Conservation (phyloP, 495 filamentous ascomycete genomes). For the Hypoxylon lienhwacheense region DNA sequence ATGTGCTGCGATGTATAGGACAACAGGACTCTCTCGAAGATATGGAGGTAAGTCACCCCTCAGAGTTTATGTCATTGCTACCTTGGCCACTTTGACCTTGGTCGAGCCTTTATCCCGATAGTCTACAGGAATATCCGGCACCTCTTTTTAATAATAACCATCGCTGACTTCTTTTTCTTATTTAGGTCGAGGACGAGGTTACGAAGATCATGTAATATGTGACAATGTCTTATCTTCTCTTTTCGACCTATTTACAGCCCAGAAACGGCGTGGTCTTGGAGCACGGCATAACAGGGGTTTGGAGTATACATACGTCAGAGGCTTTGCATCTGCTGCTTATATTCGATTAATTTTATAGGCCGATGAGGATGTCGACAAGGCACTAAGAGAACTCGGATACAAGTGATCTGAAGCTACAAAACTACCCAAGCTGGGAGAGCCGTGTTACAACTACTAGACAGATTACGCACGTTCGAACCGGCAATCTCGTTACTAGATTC, state of each 20-base stretch:
- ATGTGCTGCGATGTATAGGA: constrained; percentile 89
- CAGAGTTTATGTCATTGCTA: constrained; percentile 12
- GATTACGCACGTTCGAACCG: constrained; percentile 22
- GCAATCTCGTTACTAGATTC: constrained; percentile 7
- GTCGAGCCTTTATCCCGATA: too few relatives aligned
- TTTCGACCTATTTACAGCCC: constrained; percentile 21
- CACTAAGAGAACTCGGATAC: constrained; percentile 45
- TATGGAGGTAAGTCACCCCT: constrained; percentile 79
- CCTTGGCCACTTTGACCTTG: too few relatives aligned
- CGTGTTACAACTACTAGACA: constrained; percentile 15
- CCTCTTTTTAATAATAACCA: too few relatives aligned
- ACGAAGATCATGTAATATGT: constrained; percentile 86
- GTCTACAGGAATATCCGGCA: too few relatives aligned
- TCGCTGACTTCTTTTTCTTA: constrained; percentile 60
- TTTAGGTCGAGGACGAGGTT: constrained; percentile 93
- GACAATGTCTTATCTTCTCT: constrained; percentile 37
- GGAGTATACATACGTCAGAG: constrained; percentile 21
- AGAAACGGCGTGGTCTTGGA: constrained; percentile 8
- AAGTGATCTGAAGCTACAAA: constrained; percentile 37
- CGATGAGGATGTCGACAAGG: constrained; percentile 36
- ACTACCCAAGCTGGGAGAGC: constrained; percentile 3
- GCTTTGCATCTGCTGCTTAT: constrained; percentile 35
- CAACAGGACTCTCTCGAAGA: constrained; percentile 95
- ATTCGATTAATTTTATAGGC: constrained; percentile 43
- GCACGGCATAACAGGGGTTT: constrained; percentile 31